Conservation (phyloP, 441 rosid species). For the Mallotus japonicus region DNA sequence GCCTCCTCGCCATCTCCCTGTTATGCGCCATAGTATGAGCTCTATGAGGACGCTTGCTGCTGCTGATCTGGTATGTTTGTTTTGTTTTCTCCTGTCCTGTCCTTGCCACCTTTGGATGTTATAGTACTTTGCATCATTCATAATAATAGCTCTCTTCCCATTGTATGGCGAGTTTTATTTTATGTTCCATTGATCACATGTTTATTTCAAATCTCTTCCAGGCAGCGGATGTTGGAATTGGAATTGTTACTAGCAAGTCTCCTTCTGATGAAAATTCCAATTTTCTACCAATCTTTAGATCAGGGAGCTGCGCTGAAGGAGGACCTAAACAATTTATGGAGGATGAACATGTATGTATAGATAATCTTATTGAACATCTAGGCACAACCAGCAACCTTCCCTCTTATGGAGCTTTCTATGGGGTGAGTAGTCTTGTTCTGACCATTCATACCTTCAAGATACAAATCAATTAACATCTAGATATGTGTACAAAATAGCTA, state of each 20-base stretch:
- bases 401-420: slow-evolving; percentile 81
- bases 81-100: neutral
- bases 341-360: slow-evolving; percentile 88
- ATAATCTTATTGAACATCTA: slow-evolving; percentile 67
- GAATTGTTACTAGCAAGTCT: slow-evolving; percentile 44
- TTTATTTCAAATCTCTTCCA: slow-evolving; percentile 30
- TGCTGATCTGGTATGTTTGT: slow-evolving; percentile 50
- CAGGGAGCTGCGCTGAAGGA: slow-evolving; percentile 91
- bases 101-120: too few relatives aligned
- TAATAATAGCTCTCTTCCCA: neutral
- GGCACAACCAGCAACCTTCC: slow-evolving; percentile 44
- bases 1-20: slow-evolving; percentile 76
- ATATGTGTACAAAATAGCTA: neutral
- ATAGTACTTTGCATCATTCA: too few relatives aligned
- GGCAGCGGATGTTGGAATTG: slow-evolving; percentile 57
- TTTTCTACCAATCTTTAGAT: slow-evolving; percentile 62
- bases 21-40: slow-evolving; percentile 43
- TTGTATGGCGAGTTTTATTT: neutral
- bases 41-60: slow-evolving; percentile 47
- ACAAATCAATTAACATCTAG: neutral
- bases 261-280: slow-evolving; percentile 54
- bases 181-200: slow-evolving; percentile 10
- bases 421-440: slow-evolving; percentile 48
- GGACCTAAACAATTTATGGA: slow-evolving; percentile 91
- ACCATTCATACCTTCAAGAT: neutral